Percentiles rank a stretch among this genome's conserved stretches.
These are phyloP conservation scores for Trichoderma atrobrunneum DNA, from an alignment of 2,329 filamentous ascomycete species.

Conservation along the genomic window DNA sequence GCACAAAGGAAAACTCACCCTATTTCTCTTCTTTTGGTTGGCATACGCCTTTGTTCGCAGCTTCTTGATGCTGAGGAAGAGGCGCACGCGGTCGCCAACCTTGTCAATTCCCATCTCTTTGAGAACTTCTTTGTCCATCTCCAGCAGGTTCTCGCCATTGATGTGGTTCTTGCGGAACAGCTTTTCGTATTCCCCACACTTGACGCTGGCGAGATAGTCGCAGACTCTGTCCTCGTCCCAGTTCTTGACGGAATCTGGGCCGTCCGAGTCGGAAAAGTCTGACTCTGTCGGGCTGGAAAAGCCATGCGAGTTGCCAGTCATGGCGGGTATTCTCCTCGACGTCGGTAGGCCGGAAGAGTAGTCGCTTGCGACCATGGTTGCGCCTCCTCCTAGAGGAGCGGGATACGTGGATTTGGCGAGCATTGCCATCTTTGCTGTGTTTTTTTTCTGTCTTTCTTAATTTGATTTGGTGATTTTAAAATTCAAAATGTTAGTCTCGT, in stretches of 20 bases:
- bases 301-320: conserved; percentile 50
- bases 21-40: conserved; percentile 78
- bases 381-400: conserved; percentile 47
- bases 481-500: neutral
- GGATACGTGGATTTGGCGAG: conserved; percentile 72
- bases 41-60: conserved; percentile 72
- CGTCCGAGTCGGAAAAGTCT: conserved; percentile 83
- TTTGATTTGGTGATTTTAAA: neutral
- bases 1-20: conserved; percentile 54
- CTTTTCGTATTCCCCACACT: conserved; percentile 90
- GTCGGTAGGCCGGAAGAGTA: conserved; percentile 51
- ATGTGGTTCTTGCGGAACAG: conserved; percentile 91
- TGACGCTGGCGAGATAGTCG: conserved; percentile 86
- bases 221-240: conserved; percentile 93
- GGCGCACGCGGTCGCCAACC: conserved; percentile 89
- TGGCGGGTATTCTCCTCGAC: conserved; percentile 50
- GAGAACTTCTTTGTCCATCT: conserved; percentile 93
- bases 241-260: conserved; percentile 70
- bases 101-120: conserved; percentile 99
- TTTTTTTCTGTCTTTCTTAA: neutral
- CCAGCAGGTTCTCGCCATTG: conserved; percentile 92
- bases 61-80: conserved; percentile 83
- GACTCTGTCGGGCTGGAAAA: conserved; percentile 87
- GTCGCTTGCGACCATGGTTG: conserved; percentile 43
- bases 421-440: conserved; percentile 58